Base-by-base conservation (phyloP, 2,329 filamentous ascomycete genomes). In the Cytospora mali region DNA sequence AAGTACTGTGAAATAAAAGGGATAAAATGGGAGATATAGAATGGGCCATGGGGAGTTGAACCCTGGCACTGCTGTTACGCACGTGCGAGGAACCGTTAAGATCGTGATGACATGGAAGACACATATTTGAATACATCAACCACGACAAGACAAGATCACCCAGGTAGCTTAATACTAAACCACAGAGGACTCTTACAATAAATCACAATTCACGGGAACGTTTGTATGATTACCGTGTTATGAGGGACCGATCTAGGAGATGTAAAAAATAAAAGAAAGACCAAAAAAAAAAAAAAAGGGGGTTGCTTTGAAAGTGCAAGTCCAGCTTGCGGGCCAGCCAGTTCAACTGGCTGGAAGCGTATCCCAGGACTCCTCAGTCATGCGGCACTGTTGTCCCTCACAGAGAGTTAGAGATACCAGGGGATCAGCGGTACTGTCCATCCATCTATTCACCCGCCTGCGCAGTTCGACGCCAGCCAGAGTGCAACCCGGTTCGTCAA, bases 341-440 rank as follows among this genome's bases (percentile, higher is more conserved):
- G 56, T 52, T 39, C 1, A 33, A n/a, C 56, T 51, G 48, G 56
- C 48, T 58, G 29, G 57, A 53, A 59, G 49, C 49, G 5, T 35
- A 46, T 1, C 9, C 39, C 49, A 54, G 31, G 16, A 14, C 29
- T 16, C 9, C 56, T 42, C 23, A 25, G n/a, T 23, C 33, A 60
- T 33, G 50, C 21, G 39, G 50, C 33, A 60, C 50, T 60, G 57
- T 60, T 60, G 50, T 48, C 50, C 28, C 50, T 54, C 33, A 16
- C 31, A 29, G 14, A 48, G 25, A 27, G 31, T 10, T 31, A 4
- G 9, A 4, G 57, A 54, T 14, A 27, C 57, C 5, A n/a, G 18
- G 7, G 57, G 39, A 13, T 27, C 13, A 54, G 6, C 57, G 48
- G 35, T 53, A 35, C 16, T 46, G 53, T 10, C 42, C 57, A 14